Conservation (phyloP, 768 basidiomycete species). For the Leucosporidium scottii region DNA sequence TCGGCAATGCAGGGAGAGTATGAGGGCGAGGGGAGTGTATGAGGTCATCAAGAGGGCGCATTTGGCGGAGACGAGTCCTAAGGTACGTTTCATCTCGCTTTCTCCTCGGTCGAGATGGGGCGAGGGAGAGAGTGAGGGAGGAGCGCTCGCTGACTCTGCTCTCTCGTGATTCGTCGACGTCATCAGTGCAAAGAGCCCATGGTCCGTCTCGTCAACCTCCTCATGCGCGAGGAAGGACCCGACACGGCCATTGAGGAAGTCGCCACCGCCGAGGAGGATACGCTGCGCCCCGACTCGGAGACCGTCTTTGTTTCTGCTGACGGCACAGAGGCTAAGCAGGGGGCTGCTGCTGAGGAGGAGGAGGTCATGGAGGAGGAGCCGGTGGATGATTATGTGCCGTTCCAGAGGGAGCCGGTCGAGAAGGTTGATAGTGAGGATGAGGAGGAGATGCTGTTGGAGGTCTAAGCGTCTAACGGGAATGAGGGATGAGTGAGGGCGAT, state of each 20-base stretch:
- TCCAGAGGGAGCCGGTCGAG: conserved; percentile 14
- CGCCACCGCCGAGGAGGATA: conserved; percentile 41
- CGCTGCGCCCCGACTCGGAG: background rate
- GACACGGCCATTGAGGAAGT: conserved; percentile 42
- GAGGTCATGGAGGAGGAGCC: background rate
- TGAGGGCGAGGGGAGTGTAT: conserved; percentile 75
- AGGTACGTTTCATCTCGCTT: background rate
- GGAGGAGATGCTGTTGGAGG: conserved; percentile 67
- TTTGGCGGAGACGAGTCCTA: conserved; percentile 56
- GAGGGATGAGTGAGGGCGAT: too few relatives aligned
- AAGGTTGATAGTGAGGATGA: conserved; percentile 53
- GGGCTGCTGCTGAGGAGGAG: background rate
- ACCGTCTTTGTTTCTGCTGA: conserved; percentile 10
- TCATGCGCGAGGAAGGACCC: conserved; percentile 67
- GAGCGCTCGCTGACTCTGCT: background rate
- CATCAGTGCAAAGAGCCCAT: conserved; percentile 74
- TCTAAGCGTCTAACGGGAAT: conserved; percentile 45
- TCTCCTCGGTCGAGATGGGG: too few relatives aligned
- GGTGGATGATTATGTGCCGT: too few relatives aligned
- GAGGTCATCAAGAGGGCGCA: conserved; percentile 73
- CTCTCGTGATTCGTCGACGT: background rate
- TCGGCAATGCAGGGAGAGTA: conserved; percentile 73
- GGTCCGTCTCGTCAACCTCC: conserved; percentile 75
- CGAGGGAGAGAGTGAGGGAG: background rate
- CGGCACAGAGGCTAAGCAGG: background rate